Base-by-base conservation (phyloP, 768 basidiomycete genomes). In the Mycena alexandri region DNA sequence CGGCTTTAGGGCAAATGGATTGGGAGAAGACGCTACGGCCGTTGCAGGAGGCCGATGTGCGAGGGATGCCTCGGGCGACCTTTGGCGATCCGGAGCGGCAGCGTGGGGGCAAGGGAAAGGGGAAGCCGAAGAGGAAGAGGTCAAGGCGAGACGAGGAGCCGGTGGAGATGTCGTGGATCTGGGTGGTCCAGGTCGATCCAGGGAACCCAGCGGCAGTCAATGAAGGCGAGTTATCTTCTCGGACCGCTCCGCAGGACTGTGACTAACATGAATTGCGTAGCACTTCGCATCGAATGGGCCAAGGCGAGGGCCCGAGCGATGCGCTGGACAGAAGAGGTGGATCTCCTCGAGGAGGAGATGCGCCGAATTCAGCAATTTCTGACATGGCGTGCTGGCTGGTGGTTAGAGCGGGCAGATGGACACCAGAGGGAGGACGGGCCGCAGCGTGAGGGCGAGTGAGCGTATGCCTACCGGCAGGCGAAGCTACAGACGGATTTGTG, bases 311-410 rank as follows among this genome's bases (percentile, higher is more conserved):
- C 75, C 5, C 52, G 69, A 17, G 66, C 62, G 0, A 38, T 54
- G 14, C 63, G 65, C 24, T 73, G 73, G 72, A 13, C 14, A 0
- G 76, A 76, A 24, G 75, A 77, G 58, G 70, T 76, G 16, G 56
- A 56, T 2, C 57, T 76, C 2, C 59, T 77, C 11, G 25, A 52
- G n/a, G 75, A 76, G 57, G 76, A 76, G 57, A 77, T 76, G 76
- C 54, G 71, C 2, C 44, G 70, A 0, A 51, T 67, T 0, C 13
- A 58, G 41, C 38, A n/a, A 17, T 75, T 71, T 36, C 46, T 76
- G 2, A 2, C 51, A 16, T 68, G 70, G 68, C 64, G 70, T 14
- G 65, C 69, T 0, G 24, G 53, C 3, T 68, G 59, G 65, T 76
- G 75, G 76, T n/a, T n/a, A n/a, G n/a, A n/a, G n/a, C n/a, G n/a